phyloP scores from a whole-genome alignment of 2,329 filamentous ascomycete genomes.

The Colletotrichum sp. region DNA sequence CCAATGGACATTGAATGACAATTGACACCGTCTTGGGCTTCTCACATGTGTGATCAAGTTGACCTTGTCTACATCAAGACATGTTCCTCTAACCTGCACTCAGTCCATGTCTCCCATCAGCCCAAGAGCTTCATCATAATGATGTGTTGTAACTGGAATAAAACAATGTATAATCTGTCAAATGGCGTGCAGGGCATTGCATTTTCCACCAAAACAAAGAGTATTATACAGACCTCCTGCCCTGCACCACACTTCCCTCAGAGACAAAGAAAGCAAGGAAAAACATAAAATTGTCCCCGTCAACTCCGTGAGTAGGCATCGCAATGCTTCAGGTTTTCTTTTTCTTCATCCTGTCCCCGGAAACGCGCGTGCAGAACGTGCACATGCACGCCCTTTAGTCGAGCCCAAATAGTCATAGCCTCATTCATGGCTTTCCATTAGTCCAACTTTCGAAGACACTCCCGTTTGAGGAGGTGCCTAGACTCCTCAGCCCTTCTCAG shows the following conservation, averaged over 20 bases:
- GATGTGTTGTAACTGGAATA: neutral
- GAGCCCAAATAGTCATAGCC: conserved; percentile 14
- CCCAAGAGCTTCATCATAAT: neutral
- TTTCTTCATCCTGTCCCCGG: conserved; percentile 1
- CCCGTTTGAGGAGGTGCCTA: neutral
- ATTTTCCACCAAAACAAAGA: neutral
- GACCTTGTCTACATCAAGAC: neutral
- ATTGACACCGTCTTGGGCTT: neutral
- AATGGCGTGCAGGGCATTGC: neutral
- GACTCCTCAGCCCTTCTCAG: conserved; percentile 7
- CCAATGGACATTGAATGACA: neutral
- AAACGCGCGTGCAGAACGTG: neutral
- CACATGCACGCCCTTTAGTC: neutral
- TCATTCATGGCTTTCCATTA: conserved; percentile 21
- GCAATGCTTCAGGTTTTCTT: conserved; percentile 12
- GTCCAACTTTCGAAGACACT: conserved; percentile 19
- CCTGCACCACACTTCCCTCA: neutral
- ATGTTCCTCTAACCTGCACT: neutral
- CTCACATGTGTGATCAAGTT: neutral
- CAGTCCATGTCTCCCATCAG: neutral
- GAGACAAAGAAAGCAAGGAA: conserved; percentile 2
- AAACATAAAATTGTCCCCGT: conserved; percentile 13
- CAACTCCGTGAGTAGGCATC: conserved; percentile 20
- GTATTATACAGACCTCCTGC: conserved; percentile 21
- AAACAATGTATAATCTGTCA: conserved; percentile 17